Evolutionary conservation across 139 green algal species (phyloP).

Genomic region (Tetradesmus lagerheimii): DNA sequence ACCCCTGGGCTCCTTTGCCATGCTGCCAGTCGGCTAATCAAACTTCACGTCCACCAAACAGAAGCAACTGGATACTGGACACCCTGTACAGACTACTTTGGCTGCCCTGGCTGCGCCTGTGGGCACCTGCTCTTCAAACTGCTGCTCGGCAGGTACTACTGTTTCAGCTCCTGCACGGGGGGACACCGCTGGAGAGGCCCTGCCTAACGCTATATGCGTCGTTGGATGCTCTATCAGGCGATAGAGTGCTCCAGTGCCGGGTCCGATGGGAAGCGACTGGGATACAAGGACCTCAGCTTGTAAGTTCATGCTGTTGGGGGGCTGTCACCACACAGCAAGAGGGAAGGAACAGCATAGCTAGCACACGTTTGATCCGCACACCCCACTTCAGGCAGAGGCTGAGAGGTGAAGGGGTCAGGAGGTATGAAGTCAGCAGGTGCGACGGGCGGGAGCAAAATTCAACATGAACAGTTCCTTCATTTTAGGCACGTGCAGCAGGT

Average conservation of each 20-base stretch:
- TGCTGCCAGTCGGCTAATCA: conserved; percentile 6
- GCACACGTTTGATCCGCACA: neutral
- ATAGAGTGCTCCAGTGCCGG: neutral
- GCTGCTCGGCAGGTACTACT: neutral
- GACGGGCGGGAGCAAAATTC: neutral
- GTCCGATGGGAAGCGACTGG: neutral
- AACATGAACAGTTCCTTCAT: no score
- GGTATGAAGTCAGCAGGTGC: neutral
- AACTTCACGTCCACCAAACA: conserved; percentile 49
- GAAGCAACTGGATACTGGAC: conserved; percentile 57
- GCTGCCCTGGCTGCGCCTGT: conserved; percentile 10
- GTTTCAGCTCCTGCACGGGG: neutral
- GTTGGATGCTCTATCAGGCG: neutral
- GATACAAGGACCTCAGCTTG: conserved; percentile 5
- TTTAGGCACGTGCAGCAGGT: no score
- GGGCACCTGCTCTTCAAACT: neutral
- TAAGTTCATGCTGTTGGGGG: neutral
- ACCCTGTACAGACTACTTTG: conserved; percentile 33
- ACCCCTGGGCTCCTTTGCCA: conserved; percentile 28
- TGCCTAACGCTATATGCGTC: neutral
- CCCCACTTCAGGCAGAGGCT: neutral
- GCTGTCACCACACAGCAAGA: neutral
- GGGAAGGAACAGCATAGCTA: neutral
- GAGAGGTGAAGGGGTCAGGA: neutral
- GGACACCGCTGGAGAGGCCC: neutral